Base-by-base conservation (phyloP, 176 grass and related monocot genomes). In the Pontederia crassipes region DNA sequence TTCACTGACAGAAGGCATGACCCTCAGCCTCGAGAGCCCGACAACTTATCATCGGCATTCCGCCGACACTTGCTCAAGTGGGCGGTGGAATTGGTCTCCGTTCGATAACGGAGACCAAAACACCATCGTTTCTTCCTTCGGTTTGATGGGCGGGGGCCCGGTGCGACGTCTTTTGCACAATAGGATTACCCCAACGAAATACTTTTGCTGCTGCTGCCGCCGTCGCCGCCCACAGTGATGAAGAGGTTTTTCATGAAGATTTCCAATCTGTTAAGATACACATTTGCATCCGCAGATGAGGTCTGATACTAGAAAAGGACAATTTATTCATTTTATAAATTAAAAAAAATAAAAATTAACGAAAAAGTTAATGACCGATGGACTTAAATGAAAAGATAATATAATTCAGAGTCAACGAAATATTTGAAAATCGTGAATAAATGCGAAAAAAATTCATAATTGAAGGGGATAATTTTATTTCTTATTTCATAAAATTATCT, bases 21-120 rank as follows among this genome's bases (percentile, higher is more conserved):
- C 13, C n/a, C n/a, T n/a, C n/a, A n/a, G n/a, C 57, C 27, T 60
- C 11, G 57, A 60, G 24, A 60, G 57, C 26, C 57, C 57, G 27
- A 60, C 14, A 27, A 0, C 50, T 24, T 1, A 4, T 28, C 4
- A 5, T 52, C 10, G 62, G 6, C 8, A 10, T 13, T 12, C 16
- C n/a, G 7, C 45, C 52, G 12, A n/a, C 4, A 46, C 29, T 69
- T 47, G 51, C 52, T 69, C 16, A 52, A 69, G 10, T 8, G 66
- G 1, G 9, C 32, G 8, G 9, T n/a, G 8, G 32, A 69, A 35
- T 69, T 69, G 5, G 52, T 49, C 11, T 4, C 28, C 11, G n/a
- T 15, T 18, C 40, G 45, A 20, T 13, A n/a, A 64, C 17, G 46
- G 46, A 10, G 61, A 48, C 61, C 61, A 49, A 1, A 45, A 24